A percentile compares a stretch with the other conserved stretches of the same genome.
phyloP scores from a whole-genome alignment of 1,284 basidiomycete genomes.

The Ganoderma leucocontextum region DNA sequence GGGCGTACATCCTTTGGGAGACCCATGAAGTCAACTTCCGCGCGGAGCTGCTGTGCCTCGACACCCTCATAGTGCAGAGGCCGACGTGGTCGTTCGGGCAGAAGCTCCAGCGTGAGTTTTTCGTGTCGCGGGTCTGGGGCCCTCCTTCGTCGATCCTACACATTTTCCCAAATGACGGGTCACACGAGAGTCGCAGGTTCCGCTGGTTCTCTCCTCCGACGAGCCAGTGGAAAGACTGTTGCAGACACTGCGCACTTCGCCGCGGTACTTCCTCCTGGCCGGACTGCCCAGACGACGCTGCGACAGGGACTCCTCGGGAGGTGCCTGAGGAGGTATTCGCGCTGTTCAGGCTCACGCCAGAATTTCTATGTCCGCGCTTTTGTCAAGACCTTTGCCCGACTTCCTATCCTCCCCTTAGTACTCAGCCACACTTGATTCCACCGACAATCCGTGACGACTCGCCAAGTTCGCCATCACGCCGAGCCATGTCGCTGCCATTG shows the following conservation, averaged over 20 bases:
- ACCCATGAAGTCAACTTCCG: conserved; percentile 19
- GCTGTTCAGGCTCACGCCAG: not conserved
- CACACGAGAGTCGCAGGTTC: not conserved
- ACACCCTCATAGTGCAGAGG: conserved; percentile 7
- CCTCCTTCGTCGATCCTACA: not conserved
- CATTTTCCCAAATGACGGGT: not conserved
- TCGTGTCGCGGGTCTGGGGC: conserved; percentile 10
- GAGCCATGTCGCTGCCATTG: too few species aligned
- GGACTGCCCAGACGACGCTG: conserved; percentile 1
- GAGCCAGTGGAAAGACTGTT: not conserved
- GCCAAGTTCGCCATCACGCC: too few species aligned
- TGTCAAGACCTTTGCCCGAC: not conserved
- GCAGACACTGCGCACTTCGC: not conserved
- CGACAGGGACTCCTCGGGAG: not conserved
- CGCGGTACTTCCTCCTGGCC: conserved; percentile 8
- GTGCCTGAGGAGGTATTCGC: not conserved
- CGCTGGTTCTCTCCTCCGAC: not conserved
- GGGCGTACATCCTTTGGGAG: conserved; percentile 10
- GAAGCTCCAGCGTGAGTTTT: not conserved
- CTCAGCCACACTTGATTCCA: too few species aligned
- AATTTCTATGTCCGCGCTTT: not conserved
- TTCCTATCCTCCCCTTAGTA: not conserved
- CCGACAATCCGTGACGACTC: too few species aligned
- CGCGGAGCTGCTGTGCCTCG: conserved; percentile 12
- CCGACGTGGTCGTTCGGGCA: not conserved